A percentile compares a stretch with the other conserved stretches of the same genome.
Conservation (phyloP, 768 basidiomycete species). For the Pleurotus tuber-regium region DNA sequence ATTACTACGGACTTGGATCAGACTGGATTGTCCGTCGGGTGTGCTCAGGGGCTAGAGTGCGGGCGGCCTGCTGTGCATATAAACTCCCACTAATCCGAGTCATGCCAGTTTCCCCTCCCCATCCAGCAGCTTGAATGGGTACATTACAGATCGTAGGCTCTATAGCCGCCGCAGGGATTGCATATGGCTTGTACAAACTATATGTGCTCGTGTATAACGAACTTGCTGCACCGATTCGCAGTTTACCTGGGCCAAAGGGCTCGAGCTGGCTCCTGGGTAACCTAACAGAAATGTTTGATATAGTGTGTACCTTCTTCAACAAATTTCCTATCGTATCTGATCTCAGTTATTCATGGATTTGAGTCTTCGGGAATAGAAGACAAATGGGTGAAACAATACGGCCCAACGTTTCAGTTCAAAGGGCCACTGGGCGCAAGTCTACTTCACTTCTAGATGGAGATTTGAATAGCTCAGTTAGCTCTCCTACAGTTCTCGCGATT, state of each 20-base stretch:
- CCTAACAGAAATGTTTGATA: background rate
- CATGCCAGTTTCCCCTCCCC: too few relatives aligned
- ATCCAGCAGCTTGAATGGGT: too few relatives aligned
- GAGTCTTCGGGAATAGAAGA: background rate
- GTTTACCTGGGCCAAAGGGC: slow-evolving; percentile 7
- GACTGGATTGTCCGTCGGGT: too few relatives aligned
- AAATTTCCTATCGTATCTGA: background rate
- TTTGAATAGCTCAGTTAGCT: background rate
- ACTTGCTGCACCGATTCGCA: background rate
- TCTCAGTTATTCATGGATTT: background rate
- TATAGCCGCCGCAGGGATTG: background rate
- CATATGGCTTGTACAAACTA: background rate
- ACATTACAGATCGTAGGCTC: background rate
- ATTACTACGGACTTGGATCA: too few relatives aligned
- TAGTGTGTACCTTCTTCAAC: background rate
- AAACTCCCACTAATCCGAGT: too few relatives aligned
- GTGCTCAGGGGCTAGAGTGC: too few relatives aligned
- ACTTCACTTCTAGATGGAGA: background rate
- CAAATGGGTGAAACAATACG: slow-evolving; percentile 3
- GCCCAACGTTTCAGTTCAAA: slow-evolving; percentile 5
- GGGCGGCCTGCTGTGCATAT: too few relatives aligned
- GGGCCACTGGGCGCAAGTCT: slow-evolving; percentile 2
- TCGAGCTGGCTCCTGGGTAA: slow-evolving; percentile 3
- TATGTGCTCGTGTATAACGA: background rate
- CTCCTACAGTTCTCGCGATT: slow-evolving; percentile 35